A percentile compares a stretch with the other conserved stretches of the same genome.
Conservation (phyloP, 495 filamentous ascomycete genomes). For the Hyphodiscus hymeniophilus region DNA sequence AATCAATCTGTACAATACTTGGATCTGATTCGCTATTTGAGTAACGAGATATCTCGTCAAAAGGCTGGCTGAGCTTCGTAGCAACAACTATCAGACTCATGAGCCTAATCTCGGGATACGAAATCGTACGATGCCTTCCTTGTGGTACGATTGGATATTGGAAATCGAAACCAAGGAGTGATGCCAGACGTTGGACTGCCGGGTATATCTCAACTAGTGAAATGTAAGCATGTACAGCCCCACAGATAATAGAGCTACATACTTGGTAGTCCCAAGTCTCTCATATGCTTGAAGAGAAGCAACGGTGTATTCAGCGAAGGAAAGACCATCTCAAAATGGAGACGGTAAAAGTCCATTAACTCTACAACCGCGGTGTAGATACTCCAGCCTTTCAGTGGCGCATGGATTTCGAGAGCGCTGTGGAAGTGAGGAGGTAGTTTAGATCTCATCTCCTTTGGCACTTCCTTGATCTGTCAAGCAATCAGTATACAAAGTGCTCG, state of each 20-base stretch:
- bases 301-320: conserved; percentile 63
- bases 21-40: conserved; percentile 52
- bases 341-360: conserved; percentile 51
- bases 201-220: conserved; percentile 59
- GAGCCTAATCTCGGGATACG: conserved; percentile 63
- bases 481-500: no score
- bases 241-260: conserved; percentile 23
- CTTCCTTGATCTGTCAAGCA: conserved; percentile 19
- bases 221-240: neutral
- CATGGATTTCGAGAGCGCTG: conserved; percentile 45
- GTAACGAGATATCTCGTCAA: conserved; percentile 53
- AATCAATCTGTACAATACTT: conserved; percentile 55
- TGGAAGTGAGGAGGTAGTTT: conserved; percentile 54
- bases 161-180: conserved; percentile 48
- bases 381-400: conserved; percentile 41
- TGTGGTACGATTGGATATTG: conserved; percentile 36
- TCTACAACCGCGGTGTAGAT: conserved; percentile 57
- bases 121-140: conserved; percentile 23
- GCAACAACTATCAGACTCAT: conserved; percentile 66
- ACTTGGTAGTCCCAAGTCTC: conserved; percentile 71
- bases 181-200: conserved; percentile 48
- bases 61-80: conserved; percentile 69
- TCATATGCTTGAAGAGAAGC: conserved; percentile 61
- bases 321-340: conserved; percentile 60
- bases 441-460: conserved; percentile 62